Base-by-base conservation (phyloP, 805 yeast species). In the Lachancea lanzarotensis region DNA sequence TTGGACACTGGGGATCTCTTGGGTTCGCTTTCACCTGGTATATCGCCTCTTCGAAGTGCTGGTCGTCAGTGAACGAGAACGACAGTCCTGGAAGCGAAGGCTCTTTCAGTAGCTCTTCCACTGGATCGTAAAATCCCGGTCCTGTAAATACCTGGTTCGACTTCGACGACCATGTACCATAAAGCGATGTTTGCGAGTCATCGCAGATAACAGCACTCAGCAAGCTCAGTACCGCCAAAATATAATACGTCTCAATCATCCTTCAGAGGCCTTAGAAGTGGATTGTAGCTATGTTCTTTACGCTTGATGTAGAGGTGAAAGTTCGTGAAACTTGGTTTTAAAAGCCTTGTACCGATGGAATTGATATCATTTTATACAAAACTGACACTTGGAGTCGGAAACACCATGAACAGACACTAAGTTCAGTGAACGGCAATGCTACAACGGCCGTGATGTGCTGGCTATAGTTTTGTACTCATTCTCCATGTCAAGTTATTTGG, bases 61-160 rank as follows among this genome's bases (percentile, higher is more conserved):
- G 98, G 66, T 93, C 98, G 19, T 75, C 82, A 1, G 97, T 90
- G 71, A 93, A 93, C 2, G 96, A 87, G 66, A 82, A 87, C 4
- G 95, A 82, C 45, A 91, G 78, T 32, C 99, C 99, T 1, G 99
- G 96, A 35, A 93, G 73, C 8, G 90, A 91, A 2, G 99, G 99
- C 63, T 93, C 99, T 49, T 89, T 86, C 46, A 93, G 70, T 15
- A 91, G 76, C 65, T 93, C 98, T 61, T 91, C 96, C 25, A 89
- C 84, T 2, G 99, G 99, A 64, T 93, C 98, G 63, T 79, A 93
- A 61, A 93, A 93, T 2, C 90, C 84, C 6, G 98, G 96, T 0
- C 99, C 99, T 1, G 99, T 93, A 70, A 91, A 82, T 7, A 93
- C 98, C 11, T 95, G 81, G 63, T 85, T 86, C 11, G 97, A 81